phyloP scores from a whole-genome alignment of 1,284 basidiomycete species.

The Gymnopus androsaceus region DNA sequence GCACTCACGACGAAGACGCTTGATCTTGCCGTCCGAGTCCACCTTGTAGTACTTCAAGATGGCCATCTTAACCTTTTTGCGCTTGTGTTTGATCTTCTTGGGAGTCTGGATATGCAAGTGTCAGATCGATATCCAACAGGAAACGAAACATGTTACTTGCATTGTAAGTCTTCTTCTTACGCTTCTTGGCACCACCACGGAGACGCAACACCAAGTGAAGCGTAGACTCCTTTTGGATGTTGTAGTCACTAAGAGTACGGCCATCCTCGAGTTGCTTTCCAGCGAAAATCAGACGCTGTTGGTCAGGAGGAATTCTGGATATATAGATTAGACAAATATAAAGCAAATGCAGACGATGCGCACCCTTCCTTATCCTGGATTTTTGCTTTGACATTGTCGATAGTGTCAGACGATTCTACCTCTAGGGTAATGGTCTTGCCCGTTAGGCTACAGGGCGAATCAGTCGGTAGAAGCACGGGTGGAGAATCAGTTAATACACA shows the following conservation, averaged over 20 bases:
- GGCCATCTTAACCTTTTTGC: conserved; percentile 99
- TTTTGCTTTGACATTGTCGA: conserved; percentile 98
- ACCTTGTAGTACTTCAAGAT: conserved; percentile 99
- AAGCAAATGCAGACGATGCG: conserved; percentile 29
- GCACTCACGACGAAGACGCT: conserved; percentile 97
- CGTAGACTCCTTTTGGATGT: no score
- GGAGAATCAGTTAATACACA: no score
- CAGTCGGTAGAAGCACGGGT: no score
- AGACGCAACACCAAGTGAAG: no score
- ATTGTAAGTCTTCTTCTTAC: no score
- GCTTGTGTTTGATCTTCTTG: conserved; percentile 99
- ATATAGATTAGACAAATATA: background rate
- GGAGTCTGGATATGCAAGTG: conserved; percentile 70
- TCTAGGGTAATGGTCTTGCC: conserved; percentile 97
- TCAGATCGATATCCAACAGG: no score
- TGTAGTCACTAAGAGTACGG: conserved; percentile 86
- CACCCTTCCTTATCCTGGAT: conserved; percentile 96
- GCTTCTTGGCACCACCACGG: no score
- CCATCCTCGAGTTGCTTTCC: no score
- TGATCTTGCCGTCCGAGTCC: conserved; percentile 98
- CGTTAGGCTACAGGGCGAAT: no score
- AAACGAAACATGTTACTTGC: no score
- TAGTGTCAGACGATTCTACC: conserved; percentile 94
- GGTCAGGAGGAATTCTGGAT: conserved; percentile 86
- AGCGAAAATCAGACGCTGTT: conserved; percentile 97